phyloP scores from a whole-genome alignment of 345 rosid genomes.

The Pugionium cornutum region DNA sequence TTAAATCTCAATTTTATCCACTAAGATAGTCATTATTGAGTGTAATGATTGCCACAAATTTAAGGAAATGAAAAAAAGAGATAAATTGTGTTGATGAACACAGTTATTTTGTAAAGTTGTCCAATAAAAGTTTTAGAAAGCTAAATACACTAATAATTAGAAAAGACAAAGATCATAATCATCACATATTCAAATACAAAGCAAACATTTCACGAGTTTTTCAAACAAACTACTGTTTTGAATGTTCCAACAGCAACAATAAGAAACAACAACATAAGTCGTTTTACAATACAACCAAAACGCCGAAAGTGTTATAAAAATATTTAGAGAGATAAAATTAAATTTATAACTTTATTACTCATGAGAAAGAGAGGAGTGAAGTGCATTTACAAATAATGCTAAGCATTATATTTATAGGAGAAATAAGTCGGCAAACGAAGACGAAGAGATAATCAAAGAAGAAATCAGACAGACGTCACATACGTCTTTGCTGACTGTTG shows the following conservation, averaged over 20 bases:
- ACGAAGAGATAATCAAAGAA: too few relatives aligned
- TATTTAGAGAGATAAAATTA: too few relatives aligned
- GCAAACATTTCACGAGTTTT: constrained; percentile 33
- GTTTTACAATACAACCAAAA: constrained; percentile 17
- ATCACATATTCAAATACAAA: constrained; percentile 11
- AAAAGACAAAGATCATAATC: not conserved
- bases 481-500: too few relatives aligned
- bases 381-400: too few relatives aligned
- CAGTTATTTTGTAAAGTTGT: not conserved
- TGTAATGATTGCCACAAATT: constrained; percentile 23
- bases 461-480: too few relatives aligned
- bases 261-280: constrained; percentile 30
- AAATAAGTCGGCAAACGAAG: too few relatives aligned
- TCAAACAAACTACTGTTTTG: constrained; percentile 31
- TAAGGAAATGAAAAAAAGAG: constrained; percentile 7
- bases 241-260: constrained; percentile 16
- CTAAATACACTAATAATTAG: constrained; percentile 1
- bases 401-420: too few relatives aligned
- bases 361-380: too few relatives aligned
- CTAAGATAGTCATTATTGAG: constrained; percentile 3
- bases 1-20: constrained; percentile 4
- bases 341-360: too few relatives aligned
- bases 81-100: not conserved
- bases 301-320: constrained; percentile 18
- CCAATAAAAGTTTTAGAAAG: not conserved